phyloP scores from a whole-genome alignment of 306 rosid genomes.

The Trichosanthes truncata region DNA sequence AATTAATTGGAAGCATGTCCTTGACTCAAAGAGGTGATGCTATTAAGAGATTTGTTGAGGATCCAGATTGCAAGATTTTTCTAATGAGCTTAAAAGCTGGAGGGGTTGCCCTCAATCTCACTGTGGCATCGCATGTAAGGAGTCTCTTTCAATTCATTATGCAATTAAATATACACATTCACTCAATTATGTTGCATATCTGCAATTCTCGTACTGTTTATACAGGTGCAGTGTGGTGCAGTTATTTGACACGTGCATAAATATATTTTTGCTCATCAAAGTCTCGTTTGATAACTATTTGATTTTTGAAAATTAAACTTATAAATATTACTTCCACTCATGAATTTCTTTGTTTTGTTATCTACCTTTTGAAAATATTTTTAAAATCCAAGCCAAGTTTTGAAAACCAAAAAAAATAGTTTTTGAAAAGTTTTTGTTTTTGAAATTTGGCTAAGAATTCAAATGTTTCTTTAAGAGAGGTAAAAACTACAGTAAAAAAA shows the following conservation, averaged over 20 bases:
- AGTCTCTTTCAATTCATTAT: background rate
- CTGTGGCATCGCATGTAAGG: slow-evolving; percentile 81
- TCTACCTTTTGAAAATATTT: too few relatives aligned
- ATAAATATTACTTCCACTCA: too few relatives aligned
- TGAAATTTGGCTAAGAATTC: too few relatives aligned
- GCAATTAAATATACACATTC: background rate
- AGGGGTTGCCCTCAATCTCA: slow-evolving; percentile 91
- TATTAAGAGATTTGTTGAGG: slow-evolving; percentile 60
- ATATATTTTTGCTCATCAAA: background rate
- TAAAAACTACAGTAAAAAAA: too few relatives aligned
- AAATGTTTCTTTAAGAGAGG: too few relatives aligned
- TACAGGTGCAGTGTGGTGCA: background rate
- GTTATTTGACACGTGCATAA: background rate
- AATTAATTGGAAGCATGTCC: slow-evolving; percentile 80
- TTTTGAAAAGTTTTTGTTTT: too few relatives aligned
- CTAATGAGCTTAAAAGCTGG: slow-evolving; percentile 99
- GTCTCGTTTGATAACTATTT: too few relatives aligned
- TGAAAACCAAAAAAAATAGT: too few relatives aligned
- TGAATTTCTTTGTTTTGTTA: too few relatives aligned
- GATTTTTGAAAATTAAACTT: too few relatives aligned
- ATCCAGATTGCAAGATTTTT: slow-evolving; percentile 81
- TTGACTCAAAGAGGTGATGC: slow-evolving; percentile 65
- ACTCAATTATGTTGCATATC: background rate
- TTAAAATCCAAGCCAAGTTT: too few relatives aligned
- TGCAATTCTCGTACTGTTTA: background rate